phyloP scores from a whole-genome alignment of 805 yeast species.

The Scheffersomyces ergatensis region DNA sequence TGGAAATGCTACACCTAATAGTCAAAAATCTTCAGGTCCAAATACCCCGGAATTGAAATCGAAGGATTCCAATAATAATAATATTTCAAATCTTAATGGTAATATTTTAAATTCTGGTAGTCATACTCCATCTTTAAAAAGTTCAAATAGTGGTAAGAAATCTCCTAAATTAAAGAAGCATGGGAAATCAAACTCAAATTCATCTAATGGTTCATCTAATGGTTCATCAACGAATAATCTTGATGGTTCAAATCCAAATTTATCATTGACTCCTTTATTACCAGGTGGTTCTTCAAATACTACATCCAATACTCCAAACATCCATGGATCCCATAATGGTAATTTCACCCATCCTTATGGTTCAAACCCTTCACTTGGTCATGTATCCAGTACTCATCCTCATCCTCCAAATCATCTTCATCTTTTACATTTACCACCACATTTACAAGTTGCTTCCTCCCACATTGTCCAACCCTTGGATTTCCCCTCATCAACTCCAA shows the following conservation, averaged over 20 bases:
- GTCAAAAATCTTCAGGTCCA: slow-evolving; percentile 42
- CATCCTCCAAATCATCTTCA: slow-evolving; percentile 8
- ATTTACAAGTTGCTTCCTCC: slow-evolving; percentile 5
- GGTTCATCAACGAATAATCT: slow-evolving; percentile 4
- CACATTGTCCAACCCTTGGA: slow-evolving; percentile 53
- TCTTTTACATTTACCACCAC: slow-evolving; percentile 20
- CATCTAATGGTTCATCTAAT: slow-evolving; percentile 4
- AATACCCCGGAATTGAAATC: slow-evolving; percentile 58
- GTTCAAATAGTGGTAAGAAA: slow-evolving; percentile 13
- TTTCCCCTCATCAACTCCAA: slow-evolving; percentile 67
- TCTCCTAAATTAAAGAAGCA: slow-evolving; percentile 18
- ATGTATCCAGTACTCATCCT: neutral
- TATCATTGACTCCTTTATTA: slow-evolving; percentile 23
- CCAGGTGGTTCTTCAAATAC: slow-evolving; percentile 17
- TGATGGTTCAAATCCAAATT: slow-evolving; percentile 1
- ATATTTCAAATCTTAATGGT: neutral
- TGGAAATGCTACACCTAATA: slow-evolving; percentile 15
- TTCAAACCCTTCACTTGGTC: neutral
- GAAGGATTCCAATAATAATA: slow-evolving; percentile 30
- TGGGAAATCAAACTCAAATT: neutral
- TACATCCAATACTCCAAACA: slow-evolving; percentile 15
- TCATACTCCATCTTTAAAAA: too few relatives aligned
- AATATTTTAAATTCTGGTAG: slow-evolving; percentile 6
- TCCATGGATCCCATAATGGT: slow-evolving; percentile 5
- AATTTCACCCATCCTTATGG: slow-evolving; percentile 2